Evolutionary conservation across 805 yeast genomes (phyloP).

Genomic region (Priceomyces carsonii): DNA sequence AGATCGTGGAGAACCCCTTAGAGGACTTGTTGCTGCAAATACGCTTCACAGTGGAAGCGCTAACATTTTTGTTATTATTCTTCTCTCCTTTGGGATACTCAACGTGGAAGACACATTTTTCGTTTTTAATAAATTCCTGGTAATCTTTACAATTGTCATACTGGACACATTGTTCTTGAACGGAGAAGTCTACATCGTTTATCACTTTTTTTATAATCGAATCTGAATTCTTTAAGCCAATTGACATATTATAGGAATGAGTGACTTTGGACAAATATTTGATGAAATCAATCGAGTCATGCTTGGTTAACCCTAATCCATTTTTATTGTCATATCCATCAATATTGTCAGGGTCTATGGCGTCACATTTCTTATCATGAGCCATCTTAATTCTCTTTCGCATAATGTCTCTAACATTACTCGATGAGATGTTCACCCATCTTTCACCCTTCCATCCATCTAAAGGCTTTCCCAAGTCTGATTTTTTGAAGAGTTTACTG

Average conservation of each 20-base stretch:
- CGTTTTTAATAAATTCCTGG: constrained; percentile 12
- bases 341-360: constrained; percentile 28
- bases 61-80: constrained; percentile 9
- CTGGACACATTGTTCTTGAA: constrained; percentile 27
- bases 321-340: constrained; percentile 28
- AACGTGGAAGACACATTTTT: constrained; percentile 24
- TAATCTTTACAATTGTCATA: constrained; percentile 22
- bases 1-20: constrained; percentile 17
- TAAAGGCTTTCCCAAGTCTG: constrained; percentile 22
- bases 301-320: constrained; percentile 23
- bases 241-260: constrained; percentile 17
- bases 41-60: constrained; percentile 1
- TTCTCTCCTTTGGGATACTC: constrained; percentile 25
- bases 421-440: constrained; percentile 23
- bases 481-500: constrained; percentile 13
- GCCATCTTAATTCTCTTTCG: constrained; percentile 19
- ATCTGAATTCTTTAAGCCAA: constrained; percentile 26
- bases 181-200: constrained; percentile 20
- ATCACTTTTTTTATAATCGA: constrained; percentile 18
- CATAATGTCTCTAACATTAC: constrained; percentile 20
- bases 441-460: constrained; percentile 29
- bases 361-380: constrained; percentile 22
- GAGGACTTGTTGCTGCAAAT: constrained; percentile 11
- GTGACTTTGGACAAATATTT: constrained; percentile 18
- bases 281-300: constrained; percentile 22